These are phyloP conservation scores for Paracamarosporium sp. DNA, from an alignment of 2,329 filamentous ascomycete genomes.

Conservation along the genomic window DNA sequence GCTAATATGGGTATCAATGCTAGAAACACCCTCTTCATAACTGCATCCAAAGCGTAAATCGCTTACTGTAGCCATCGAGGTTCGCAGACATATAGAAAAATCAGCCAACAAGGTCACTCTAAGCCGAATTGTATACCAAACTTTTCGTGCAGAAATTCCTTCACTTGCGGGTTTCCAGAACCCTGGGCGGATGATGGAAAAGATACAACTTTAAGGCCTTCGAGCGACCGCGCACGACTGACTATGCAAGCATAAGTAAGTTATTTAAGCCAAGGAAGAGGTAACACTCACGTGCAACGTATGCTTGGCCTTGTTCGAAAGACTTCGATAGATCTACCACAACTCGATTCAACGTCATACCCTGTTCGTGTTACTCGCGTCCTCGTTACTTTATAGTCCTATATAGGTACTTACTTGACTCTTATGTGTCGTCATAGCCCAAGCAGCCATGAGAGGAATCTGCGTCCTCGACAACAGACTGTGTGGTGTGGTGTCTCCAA, in stretches of 20 bases:
- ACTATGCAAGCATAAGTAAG: slow-evolving; percentile 36
- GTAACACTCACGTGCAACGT: slow-evolving; percentile 59
- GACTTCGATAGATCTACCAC: slow-evolving; percentile 60
- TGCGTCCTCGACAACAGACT: slow-evolving; percentile 64
- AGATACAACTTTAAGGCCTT: slow-evolving; percentile 54
- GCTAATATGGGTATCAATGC: slow-evolving; percentile 1
- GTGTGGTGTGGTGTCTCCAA: slow-evolving; percentile 56
- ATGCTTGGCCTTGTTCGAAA: slow-evolving; percentile 66
- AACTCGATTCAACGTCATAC: slow-evolving; percentile 67
- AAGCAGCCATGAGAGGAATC: slow-evolving; percentile 65
- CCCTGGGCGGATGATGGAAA: slow-evolving; percentile 32
- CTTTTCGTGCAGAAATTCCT: slow-evolving; percentile 38
- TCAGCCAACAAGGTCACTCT: not conserved
- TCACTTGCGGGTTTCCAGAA: slow-evolving; percentile 42
- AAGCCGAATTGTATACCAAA: slow-evolving; percentile 30
- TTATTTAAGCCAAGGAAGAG: not conserved
- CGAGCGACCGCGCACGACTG: slow-evolving; percentile 60
- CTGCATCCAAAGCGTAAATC: not conserved
- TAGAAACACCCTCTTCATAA: not conserved
- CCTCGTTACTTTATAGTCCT: not conserved
- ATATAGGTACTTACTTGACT: slow-evolving; percentile 36
- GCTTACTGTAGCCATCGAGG: not conserved
- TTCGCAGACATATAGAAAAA: not conserved
- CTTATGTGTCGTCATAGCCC: slow-evolving; percentile 71
- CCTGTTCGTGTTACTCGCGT: slow-evolving; percentile 48